Percentiles rank a stretch among this genome's conserved stretches.
Evolutionary conservation across 768 basidiomycete species (phyloP).

Genomic region (Boletus pseudopeckii): DNA sequence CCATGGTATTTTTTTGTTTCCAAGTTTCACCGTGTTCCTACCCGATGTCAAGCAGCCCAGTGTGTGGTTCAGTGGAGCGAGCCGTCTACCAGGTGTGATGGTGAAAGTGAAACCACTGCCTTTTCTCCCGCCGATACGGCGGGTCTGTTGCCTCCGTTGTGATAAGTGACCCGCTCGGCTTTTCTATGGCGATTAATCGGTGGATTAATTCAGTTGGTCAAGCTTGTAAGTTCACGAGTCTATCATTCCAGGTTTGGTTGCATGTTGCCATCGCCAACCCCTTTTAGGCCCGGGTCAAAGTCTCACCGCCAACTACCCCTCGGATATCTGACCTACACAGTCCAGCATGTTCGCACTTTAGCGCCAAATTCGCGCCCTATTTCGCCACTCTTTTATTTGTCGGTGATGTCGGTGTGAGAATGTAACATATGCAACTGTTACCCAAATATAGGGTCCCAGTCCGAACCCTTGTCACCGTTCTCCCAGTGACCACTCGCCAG

Average conservation of each 20-base stretch:
- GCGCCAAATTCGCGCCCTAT: no score
- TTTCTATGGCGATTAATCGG: not conserved
- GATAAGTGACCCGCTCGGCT: not conserved
- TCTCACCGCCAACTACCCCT: not conserved
- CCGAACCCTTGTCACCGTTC: not conserved
- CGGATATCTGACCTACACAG: slow-evolving; percentile 4
- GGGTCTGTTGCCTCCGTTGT: not conserved
- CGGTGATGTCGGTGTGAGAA: slow-evolving; percentile 1
- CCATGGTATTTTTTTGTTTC: slow-evolving; percentile 1
- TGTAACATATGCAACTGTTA: not conserved
- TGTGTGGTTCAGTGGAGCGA: no score
- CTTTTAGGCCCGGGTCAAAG: not conserved
- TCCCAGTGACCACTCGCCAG: not conserved
- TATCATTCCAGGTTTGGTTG: not conserved
- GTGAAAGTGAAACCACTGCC: not conserved
- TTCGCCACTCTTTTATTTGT: not conserved
- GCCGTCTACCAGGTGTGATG: not conserved
- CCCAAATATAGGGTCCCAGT: slow-evolving; percentile 7
- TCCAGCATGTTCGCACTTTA: not conserved
- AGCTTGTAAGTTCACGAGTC: not conserved
- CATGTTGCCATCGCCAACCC: not conserved
- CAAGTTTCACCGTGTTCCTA: not conserved
- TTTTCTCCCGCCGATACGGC: not conserved
- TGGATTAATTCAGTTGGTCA: not conserved
- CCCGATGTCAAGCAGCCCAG: not conserved